Base-by-base conservation (phyloP, 23 red algal genomes). In the Rhodosorus marinus region DNA sequence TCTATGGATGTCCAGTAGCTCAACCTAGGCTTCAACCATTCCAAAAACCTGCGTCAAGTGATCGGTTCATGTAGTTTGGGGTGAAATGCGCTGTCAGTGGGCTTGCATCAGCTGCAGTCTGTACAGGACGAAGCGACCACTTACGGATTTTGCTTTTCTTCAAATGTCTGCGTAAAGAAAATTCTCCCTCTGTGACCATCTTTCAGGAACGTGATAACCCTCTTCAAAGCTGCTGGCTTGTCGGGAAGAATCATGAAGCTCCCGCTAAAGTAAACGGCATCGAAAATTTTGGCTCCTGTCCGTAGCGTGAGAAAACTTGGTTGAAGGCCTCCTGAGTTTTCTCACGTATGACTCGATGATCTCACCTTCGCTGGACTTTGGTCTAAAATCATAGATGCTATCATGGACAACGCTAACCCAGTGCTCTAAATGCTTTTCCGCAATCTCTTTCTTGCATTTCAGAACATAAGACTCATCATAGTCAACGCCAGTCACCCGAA, bases 91-190 rank as follows among this genome's bases (percentile, higher is more conserved):
- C n/a, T n/a, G n/a, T n/a, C n/a, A n/a, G n/a, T n/a, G n/a, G n/a
- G n/a, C n/a, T n/a, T n/a, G n/a, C n/a, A n/a, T n/a, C n/a, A n/a
- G n/a, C n/a, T n/a, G n/a, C n/a, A n/a, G n/a, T n/a, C n/a, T n/a
- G n/a, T n/a, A n/a, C n/a, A n/a, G n/a, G n/a, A n/a, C n/a, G n/a
- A n/a, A n/a, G n/a, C n/a, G n/a, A n/a, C n/a, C n/a, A n/a, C n/a
- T n/a, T n/a, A n/a, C n/a, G n/a, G n/a, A n/a, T n/a, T n/a, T n/a
- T n/a, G n/a, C 50, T 69, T 35, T n/a, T 57, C 33, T 35, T 81
- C 64, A 59, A 81, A 81, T 1, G 64, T 61, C 42, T 81, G 64
- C 14, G 75, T 70, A 48, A 66, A 81, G 75, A 47, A 70, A 8
- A 81, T 35, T 8, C 75, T 64, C n/a, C 62, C 64, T 33, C 57